Conservation (phyloP, 495 filamentous ascomycete genomes). For the Daldinia concentrica region DNA sequence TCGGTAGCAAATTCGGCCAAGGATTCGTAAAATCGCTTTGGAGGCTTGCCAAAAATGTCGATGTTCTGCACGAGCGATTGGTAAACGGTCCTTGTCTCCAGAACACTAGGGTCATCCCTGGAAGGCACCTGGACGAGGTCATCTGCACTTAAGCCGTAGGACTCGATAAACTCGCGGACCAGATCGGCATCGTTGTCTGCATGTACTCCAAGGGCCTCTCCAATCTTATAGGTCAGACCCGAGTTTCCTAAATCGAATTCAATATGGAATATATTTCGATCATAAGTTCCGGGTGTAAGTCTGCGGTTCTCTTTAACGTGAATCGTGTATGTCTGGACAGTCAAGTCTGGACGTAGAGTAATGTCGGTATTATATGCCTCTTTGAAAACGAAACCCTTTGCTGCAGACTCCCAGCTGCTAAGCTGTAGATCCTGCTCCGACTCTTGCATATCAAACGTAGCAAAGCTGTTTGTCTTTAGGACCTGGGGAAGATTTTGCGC, state of each 20-base stretch:
- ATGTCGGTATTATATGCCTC: slow-evolving; percentile 84
- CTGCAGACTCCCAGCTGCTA: slow-evolving; percentile 79
- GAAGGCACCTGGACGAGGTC: slow-evolving; percentile 90
- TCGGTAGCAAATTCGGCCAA: slow-evolving; percentile 87
- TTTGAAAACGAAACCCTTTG: slow-evolving; percentile 90
- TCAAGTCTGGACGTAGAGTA: slow-evolving; percentile 82
- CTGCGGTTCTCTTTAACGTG: slow-evolving; percentile 94
- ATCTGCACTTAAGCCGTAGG: slow-evolving; percentile 82
- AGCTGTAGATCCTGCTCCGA: slow-evolving; percentile 70
- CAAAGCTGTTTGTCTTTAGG: slow-evolving; percentile 81
- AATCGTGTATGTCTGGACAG: slow-evolving; percentile 85
- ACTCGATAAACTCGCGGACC: slow-evolving; percentile 85
- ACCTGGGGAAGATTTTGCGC: slow-evolving; percentile 62
- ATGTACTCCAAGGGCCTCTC: slow-evolving; percentile 97
- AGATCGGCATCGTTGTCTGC: slow-evolving; percentile 86
- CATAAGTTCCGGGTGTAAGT: slow-evolving; percentile 87
- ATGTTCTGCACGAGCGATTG: slow-evolving; percentile 93
- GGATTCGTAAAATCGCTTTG: slow-evolving; percentile 96
- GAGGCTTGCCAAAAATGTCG: slow-evolving; percentile 95
- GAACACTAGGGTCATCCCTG: slow-evolving; percentile 76
- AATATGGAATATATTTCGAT: slow-evolving; percentile 99
- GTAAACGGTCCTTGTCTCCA: slow-evolving; percentile 92
- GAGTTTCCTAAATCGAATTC: slow-evolving; percentile 94
- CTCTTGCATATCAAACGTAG: slow-evolving; percentile 79
- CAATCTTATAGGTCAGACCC: slow-evolving; percentile 93